These are phyloP conservation scores for Aspergillus terreus DNA, from an alignment of 2,329 filamentous ascomycete genomes.

Conservation along the genomic window DNA sequence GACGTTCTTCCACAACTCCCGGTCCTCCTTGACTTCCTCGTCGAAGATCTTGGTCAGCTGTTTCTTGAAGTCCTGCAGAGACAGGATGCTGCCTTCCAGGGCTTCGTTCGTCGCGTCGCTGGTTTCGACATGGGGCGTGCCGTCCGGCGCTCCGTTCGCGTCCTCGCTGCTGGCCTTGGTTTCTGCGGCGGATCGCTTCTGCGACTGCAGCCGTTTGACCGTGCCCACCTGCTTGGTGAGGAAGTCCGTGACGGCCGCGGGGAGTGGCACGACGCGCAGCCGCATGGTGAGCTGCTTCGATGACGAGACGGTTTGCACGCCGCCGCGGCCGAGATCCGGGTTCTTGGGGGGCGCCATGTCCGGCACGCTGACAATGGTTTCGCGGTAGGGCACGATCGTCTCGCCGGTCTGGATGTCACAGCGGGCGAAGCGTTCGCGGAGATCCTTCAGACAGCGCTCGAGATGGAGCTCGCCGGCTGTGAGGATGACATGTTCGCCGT, in stretches of 20 bases:
- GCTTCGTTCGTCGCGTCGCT: constrained; percentile 53
- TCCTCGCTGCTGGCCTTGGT: constrained; percentile 21
- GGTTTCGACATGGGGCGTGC: constrained; percentile 37
- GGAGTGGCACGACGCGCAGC: constrained; percentile 74
- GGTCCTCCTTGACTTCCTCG: constrained; percentile 65
- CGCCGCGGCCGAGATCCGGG: constrained; percentile 80
- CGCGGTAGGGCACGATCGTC: constrained; percentile 91
- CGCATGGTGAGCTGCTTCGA: constrained; percentile 82
- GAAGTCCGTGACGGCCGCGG: constrained; percentile 75
- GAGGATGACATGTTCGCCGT: constrained; percentile 89
- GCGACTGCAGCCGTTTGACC: constrained; percentile 74
- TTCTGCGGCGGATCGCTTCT: constrained; percentile 54
- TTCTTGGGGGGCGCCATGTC: constrained; percentile 91
- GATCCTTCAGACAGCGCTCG: constrained; percentile 87
- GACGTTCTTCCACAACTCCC: constrained; percentile 71
- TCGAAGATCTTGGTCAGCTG: constrained; percentile 65
- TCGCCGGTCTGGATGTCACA: constrained; percentile 94
- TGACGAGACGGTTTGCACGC: constrained; percentile 68
- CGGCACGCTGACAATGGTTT: constrained; percentile 80
- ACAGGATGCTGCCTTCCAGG: constrained; percentile 60
- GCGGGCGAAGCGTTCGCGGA: constrained; percentile 85
- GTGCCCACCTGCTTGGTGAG: constrained; percentile 73
- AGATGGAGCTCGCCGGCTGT: constrained; percentile 94
- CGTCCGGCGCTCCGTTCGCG: constrained; percentile 36
- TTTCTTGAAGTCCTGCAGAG: constrained; percentile 70